Evolutionary conservation across 305 asterid species (phyloP), one percentile per base, ranked within the genome.

Genomic region (Salvia sclarea): DNA sequence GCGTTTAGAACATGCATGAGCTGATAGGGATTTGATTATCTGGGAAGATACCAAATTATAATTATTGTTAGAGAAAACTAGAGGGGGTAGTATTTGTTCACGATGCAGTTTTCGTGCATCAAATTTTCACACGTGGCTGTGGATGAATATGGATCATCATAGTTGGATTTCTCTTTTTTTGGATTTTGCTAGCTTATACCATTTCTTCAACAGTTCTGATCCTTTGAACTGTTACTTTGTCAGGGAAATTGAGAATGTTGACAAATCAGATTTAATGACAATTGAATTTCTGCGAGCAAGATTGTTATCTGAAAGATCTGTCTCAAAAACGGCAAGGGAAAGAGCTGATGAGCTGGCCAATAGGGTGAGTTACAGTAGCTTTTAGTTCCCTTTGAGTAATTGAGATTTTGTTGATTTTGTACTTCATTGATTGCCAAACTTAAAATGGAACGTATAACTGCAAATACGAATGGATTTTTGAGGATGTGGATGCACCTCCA

Each of bases 301-400:
- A 75, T 82, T 94, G 82, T 81, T 89, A 77, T 76, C 99, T 69
- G 99, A 94, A 85, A 86, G 98, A 79, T 90, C 99, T 14, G 81
- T 94, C 75, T 94, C 96, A 35, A 90, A 81, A 77, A 61, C 95
- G 9, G 92, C 98, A 20, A 85, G 83, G 74, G 91, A 86, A 82
- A 86, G 97, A 88, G 96, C 95, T 48, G 85, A 91, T 75, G 97
- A 91, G 69, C 94, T 94, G 75, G 81, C 95, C 66, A 82, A 76
- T 76, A 89, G 91, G 95, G 99, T 94, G 75, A 79, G 89, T 81
- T 62, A 54, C 66, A 14, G 71, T 49, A 14, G 31, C 55, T 63
- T 31, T 71, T n/a, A 58, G 21, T 8, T 55, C 58, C 28, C 17
- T 13, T 22, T 43, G 24, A 60, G 50, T 78, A 44, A 10, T 25